Percentiles rank a stretch among this genome's conserved stretches.
Conservation (phyloP, 2,329 filamentous ascomycete species). For the Ophiostoma tasmaniense region DNA sequence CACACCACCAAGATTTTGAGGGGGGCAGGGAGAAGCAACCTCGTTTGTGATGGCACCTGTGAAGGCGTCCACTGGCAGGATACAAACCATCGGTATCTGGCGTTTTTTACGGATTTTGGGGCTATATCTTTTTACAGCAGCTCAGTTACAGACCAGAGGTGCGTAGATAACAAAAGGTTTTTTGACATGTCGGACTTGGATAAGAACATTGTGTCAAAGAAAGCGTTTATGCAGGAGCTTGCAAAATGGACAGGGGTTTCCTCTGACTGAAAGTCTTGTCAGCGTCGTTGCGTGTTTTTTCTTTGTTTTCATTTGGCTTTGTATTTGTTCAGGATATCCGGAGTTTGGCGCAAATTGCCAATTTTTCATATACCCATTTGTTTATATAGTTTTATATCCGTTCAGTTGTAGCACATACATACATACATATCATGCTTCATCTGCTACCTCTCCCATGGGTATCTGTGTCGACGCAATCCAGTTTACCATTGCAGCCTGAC, state of each 20-base stretch:
- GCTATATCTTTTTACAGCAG: neutral
- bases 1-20: neutral
- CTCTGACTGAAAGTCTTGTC: neutral
- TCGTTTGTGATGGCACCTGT: neutral
- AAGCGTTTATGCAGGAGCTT: neutral
- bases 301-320: neutral
- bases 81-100: neutral
- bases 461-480: slow-evolving; percentile 77
- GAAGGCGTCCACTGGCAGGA: neutral
- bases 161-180: neutral
- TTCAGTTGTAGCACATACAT: neutral
- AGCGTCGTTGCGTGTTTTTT: neutral
- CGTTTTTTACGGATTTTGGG: accelerated
- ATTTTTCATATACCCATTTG: neutral
- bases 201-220: neutral
- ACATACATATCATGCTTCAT: neutral
- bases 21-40: neutral
- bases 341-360: neutral
- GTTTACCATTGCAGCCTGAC: slow-evolving; percentile 70
- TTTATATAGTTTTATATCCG: neutral
- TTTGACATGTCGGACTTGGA: neutral
- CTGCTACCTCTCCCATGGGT: slow-evolving; percentile 25
- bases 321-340: neutral
- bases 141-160: neutral
- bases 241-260: neutral